Conservation (phyloP, 768 basidiomycete species). For the Fomitopsis serialis region DNA sequence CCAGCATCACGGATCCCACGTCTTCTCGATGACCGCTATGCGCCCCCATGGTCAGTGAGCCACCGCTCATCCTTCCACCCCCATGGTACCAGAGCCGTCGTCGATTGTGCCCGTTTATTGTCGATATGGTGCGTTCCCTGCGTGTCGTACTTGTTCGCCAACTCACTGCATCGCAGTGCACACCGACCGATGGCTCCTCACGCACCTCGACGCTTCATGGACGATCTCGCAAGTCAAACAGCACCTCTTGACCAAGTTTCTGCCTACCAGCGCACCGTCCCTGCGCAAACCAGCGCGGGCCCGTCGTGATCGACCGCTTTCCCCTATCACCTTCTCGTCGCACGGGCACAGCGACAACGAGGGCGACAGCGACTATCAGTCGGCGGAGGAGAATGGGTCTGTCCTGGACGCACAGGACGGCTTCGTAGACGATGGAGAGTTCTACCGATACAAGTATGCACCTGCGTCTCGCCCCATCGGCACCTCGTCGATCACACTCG, state of each 20-base stretch:
- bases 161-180: constrained; percentile 35
- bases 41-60: not conserved
- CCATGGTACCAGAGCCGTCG: not conserved
- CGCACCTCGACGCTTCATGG: constrained; percentile 56
- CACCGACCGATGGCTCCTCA: constrained; percentile 75
- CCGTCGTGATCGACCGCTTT: constrained; percentile 37
- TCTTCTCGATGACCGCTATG: not conserved
- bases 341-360: not conserved
- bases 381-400: constrained; percentile 15
- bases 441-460: constrained; percentile 22
- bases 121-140: constrained; percentile 6
- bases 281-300: constrained; percentile 1
- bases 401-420: constrained; percentile 26
- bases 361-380: constrained; percentile 1
- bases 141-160: not conserved
- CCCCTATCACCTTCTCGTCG: constrained; percentile 64
- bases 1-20: too few relatives aligned
- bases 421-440: constrained; percentile 24
- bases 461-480: constrained; percentile 7
- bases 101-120: constrained; percentile 6
- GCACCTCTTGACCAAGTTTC: constrained; percentile 55
- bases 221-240: constrained; percentile 59
- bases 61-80: not conserved
- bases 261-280: constrained; percentile 24
- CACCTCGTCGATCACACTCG: constrained; percentile 6